phyloP scores from a whole-genome alignment of 257 asterid species.

The Solanum ossicruentum region DNA sequence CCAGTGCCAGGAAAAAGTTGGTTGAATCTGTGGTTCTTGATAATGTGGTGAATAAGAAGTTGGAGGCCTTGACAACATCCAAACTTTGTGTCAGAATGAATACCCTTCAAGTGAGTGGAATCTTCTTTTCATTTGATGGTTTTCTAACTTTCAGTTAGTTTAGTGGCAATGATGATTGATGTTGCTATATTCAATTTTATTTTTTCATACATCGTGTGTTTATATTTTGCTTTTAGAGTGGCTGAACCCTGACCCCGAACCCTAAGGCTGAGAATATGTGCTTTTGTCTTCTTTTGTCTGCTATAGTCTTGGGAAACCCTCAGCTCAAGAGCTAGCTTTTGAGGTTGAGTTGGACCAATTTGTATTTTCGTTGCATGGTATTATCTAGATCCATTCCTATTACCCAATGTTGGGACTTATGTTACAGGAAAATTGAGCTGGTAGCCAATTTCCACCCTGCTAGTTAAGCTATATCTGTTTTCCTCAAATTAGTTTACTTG shows the following conservation, averaged over 20 bases:
- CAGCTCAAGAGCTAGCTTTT: not conserved
- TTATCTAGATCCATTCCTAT: not conserved
- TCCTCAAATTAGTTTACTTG: not conserved
- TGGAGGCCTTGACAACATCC: slow-evolving; percentile 66
- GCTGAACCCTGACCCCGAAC: no score
- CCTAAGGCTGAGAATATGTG: not conserved
- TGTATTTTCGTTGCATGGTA: not conserved
- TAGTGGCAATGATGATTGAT: not conserved
- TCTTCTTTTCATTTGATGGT: not conserved
- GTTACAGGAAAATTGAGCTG: not conserved
- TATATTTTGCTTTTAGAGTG: not conserved
- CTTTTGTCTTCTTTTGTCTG: not conserved
- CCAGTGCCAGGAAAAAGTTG: slow-evolving; percentile 60
- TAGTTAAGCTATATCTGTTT: not conserved
- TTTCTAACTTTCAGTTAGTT: not conserved
- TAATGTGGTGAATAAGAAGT: slow-evolving; percentile 37
- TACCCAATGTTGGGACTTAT: not conserved
- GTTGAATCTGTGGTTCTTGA: slow-evolving; percentile 47
- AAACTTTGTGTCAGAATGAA: slow-evolving; percentile 84
- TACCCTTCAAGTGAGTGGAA: slow-evolving; percentile 70
- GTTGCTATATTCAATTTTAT: not conserved
- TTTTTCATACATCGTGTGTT: not conserved
- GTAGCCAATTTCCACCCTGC: not conserved
- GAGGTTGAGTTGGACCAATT: not conserved
- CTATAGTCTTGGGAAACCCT: not conserved